phyloP scores from a whole-genome alignment of 1,284 basidiomycete genomes.

The Caloboletus inedulis region DNA sequence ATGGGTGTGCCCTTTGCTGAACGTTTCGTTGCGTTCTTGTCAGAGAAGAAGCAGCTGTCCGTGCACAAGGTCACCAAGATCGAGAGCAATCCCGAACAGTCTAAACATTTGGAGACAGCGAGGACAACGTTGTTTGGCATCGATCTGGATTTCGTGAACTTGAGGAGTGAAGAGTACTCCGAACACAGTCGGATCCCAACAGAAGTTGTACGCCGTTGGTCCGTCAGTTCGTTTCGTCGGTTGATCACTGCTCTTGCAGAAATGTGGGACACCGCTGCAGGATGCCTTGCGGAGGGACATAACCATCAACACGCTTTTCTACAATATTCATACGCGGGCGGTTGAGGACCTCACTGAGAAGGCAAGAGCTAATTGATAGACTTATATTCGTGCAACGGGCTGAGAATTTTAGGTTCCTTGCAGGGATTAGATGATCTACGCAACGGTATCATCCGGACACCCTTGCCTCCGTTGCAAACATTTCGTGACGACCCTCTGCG shows the following conservation, averaged over 20 bases:
- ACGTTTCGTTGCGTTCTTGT: conserved; percentile 70
- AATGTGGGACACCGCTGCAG: conserved; percentile 89
- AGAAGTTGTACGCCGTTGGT: conserved; percentile 59
- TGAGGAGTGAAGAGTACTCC: conserved; percentile 91
- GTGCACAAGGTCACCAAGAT: conserved; percentile 76
- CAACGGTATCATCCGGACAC: conserved; percentile 84
- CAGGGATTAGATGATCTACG: conserved; percentile 84
- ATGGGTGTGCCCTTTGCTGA: conserved; percentile 92
- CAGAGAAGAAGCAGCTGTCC: conserved; percentile 42
- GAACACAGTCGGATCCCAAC: conserved; percentile 87
- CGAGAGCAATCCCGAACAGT: conserved; percentile 94
- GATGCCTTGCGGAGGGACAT: conserved; percentile 91
- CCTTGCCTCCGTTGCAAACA: conserved; percentile 82
- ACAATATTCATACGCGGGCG: conserved; percentile 86
- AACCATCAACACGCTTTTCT: conserved; percentile 96
- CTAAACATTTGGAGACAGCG: conserved; percentile 97
- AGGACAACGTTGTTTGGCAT: conserved; percentile 82
- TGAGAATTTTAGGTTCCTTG: conserved; percentile 1
- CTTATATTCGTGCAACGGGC: neutral
- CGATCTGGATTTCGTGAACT: conserved; percentile 93
- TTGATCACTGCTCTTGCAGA: conserved; percentile 43
- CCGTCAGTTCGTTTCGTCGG: neutral
- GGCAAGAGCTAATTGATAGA: conserved; percentile 39
- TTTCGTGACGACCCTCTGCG: conserved; percentile 95
- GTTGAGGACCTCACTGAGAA: conserved; percentile 90